phyloP scores from a whole-genome alignment of 2,329 filamentous ascomycete species.

The Aspergillus cejpii region DNA sequence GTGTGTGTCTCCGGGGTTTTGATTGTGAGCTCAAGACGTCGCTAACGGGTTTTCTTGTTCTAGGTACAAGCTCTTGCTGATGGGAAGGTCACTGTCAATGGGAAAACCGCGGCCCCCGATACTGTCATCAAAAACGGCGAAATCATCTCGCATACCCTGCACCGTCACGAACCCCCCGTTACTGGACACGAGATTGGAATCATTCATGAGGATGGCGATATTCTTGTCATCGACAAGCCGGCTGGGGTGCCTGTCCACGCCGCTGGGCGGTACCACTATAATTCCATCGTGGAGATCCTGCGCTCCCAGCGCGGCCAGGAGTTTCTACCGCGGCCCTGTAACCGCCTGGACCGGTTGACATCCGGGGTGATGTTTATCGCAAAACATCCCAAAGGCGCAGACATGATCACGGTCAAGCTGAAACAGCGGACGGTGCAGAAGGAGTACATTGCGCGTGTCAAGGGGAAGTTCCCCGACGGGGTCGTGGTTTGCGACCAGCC shows the following conservation, averaged over 20 bases:
- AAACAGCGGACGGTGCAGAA: slow-evolving; percentile 77
- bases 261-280: slow-evolving; percentile 91
- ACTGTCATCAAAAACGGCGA: slow-evolving; percentile 81
- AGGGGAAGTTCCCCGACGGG: slow-evolving; percentile 83
- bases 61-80: slow-evolving; percentile 68
- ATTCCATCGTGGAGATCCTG: slow-evolving; percentile 91
- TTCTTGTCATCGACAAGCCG: slow-evolving; percentile 96
- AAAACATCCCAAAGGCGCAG: slow-evolving; percentile 74
- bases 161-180: slow-evolving; percentile 92
- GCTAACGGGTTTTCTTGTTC: slow-evolving; percentile 1
- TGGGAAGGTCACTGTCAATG: slow-evolving; percentile 75
- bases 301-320: slow-evolving; percentile 60
- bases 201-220: slow-evolving; percentile 83
- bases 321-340: slow-evolving; percentile 67
- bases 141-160: slow-evolving; percentile 83
- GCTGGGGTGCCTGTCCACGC: slow-evolving; percentile 92
- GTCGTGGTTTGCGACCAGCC: slow-evolving; percentile 90
- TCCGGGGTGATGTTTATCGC: slow-evolving; percentile 98
- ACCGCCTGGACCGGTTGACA: slow-evolving; percentile 86
- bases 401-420: slow-evolving; percentile 69
- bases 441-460: slow-evolving; percentile 88
- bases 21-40: neutral
- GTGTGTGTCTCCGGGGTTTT: slow-evolving; percentile 39
- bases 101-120: slow-evolving; percentile 59
- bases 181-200: slow-evolving; percentile 71